A percentile compares a stretch with the other conserved stretches of the same genome.
Evolutionary conservation across 768 basidiomycete species (phyloP).

Genomic region (Daedaleopsis sinensis): DNA sequence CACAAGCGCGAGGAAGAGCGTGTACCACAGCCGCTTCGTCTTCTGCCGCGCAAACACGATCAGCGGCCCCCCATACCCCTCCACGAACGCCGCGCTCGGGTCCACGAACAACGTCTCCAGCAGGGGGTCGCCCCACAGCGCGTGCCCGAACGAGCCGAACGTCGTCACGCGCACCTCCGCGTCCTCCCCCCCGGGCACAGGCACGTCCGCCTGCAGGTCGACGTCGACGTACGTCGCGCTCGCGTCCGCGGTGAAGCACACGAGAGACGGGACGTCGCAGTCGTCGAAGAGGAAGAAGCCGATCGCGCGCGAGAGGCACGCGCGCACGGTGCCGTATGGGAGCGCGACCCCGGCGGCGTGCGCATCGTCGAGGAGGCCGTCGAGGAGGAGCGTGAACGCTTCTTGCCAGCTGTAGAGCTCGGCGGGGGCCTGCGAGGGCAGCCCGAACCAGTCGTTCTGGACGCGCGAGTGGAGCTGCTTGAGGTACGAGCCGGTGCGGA

Average conservation of each 20-base stretch:
- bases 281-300: slow-evolving; percentile 79
- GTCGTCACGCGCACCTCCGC: slow-evolving; percentile 45
- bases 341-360: slow-evolving; percentile 30
- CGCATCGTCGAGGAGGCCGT: slow-evolving; percentile 53
- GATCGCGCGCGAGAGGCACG: slow-evolving; percentile 66
- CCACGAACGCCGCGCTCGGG: slow-evolving; percentile 52
- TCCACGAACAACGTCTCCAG: slow-evolving; percentile 66
- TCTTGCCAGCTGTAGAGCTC: slow-evolving; percentile 74
- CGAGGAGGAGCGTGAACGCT: slow-evolving; percentile 63
- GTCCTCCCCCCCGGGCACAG: slow-evolving; percentile 17
- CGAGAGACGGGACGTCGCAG: slow-evolving; percentile 67
- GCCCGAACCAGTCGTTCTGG: slow-evolving; percentile 80
- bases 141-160: slow-evolving; percentile 44
- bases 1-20: slow-evolving; percentile 60
- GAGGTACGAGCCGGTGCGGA: slow-evolving; percentile 62
- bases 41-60: slow-evolving; percentile 65
- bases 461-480: slow-evolving; percentile 63
- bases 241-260: slow-evolving; percentile 64
- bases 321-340: slow-evolving; percentile 35
- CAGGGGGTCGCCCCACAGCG: slow-evolving; percentile 78
- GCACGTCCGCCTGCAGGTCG: slow-evolving; percentile 14
- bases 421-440: slow-evolving; percentile 39
- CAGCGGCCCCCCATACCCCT: slow-evolving; percentile 62
- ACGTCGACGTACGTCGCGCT: slow-evolving; percentile 59
- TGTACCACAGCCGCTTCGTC: slow-evolving; percentile 81